Base-by-base conservation (phyloP, 163 green algal species). In the Chlamydomonas reinhardtii region DNA sequence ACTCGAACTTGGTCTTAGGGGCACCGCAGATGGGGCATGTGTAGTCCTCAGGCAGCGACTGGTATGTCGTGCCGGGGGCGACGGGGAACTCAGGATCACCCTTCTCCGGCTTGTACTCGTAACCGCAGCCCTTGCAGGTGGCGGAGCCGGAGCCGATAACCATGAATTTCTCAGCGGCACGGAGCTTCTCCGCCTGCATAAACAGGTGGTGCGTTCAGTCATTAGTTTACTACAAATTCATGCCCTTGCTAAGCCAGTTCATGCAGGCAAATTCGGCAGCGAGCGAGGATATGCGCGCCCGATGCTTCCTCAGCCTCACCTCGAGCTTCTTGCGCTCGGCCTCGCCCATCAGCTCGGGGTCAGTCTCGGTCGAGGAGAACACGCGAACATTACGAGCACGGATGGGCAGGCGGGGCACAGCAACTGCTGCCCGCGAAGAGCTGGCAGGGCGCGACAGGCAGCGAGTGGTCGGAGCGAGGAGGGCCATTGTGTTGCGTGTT, bases 91-190 rank as follows among this genome's bases (percentile, higher is more conserved):
- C 96, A 31, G 94, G 92, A 86, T 99, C 97, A 22, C 97, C 97
- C 71, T 96, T 95, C 69, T 93, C 93, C 15, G 94, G 93, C 22
- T 87, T 85, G 91, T 99, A 99, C 76, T 96, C 89, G 89, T 98
- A 99, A 48, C 95, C 92, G 84, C 94, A 97, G 9, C 83, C 74
- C 69, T 84, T 85, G 93, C 97, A 99, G 17, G 92, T 89, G 1
- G 95, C 96, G 54, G 94, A 92, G 52, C 96, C 96, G 4, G 88
- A 94, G 27, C 96, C 95, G 27, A 98, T 91, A 19, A 96, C 92
- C 95, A 98, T 98, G 83, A 99, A 99, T 85, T 97, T 98, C 87
- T 99, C 97, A 34, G 95, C 93, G 12, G 95, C 95, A 22, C 96
- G 89, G 69, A 99, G 88, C 31, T 93, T 86, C 19, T 98, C 96